Conservation (phyloP, 2,329 filamentous ascomycete genomes). For the Cladophialophora bantiana region DNA sequence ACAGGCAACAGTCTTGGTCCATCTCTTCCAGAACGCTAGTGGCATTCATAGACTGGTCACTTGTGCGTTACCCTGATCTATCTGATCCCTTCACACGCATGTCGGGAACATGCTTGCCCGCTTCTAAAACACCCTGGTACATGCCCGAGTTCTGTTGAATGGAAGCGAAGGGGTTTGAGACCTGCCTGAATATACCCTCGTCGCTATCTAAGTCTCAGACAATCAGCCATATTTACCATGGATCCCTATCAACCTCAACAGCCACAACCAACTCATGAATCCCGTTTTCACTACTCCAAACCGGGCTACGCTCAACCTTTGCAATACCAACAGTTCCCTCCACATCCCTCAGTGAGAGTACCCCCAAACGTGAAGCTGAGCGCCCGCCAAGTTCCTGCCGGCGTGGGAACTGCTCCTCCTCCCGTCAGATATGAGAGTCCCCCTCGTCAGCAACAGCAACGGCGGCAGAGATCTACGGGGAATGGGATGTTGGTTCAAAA, state of each 20-base stretch:
- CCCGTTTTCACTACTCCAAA: slow-evolving; percentile 35
- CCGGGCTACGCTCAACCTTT: slow-evolving; percentile 34
- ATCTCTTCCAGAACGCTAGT: neutral
- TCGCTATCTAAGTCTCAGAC: neutral
- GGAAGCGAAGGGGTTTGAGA: neutral
- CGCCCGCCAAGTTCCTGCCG: slow-evolving; percentile 33
- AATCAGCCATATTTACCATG: slow-evolving; percentile 7
- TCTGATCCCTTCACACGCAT: neutral
- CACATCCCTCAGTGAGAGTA: slow-evolving; percentile 32
- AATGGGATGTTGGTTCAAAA: slow-evolving; percentile 32
- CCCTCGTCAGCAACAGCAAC: slow-evolving; percentile 19
- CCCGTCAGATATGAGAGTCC: slow-evolving; percentile 27
- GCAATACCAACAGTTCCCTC: slow-evolving; percentile 35
- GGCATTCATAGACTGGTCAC: neutral
- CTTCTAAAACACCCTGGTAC: neutral
- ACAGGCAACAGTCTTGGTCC: neutral
- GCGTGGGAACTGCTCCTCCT: slow-evolving; percentile 35
- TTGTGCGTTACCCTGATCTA: neutral
- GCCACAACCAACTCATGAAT: slow-evolving; percentile 18
- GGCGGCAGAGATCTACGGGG: slow-evolving; percentile 13
- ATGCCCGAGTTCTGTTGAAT: neutral
- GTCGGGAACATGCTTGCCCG: slow-evolving; percentile 19
- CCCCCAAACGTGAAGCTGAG: slow-evolving; percentile 34
- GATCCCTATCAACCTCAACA: slow-evolving; percentile 11
- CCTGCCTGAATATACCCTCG: neutral